Conservation (phyloP, 805 yeast genomes). For the Wickerhamomyces ciferrii region DNA sequence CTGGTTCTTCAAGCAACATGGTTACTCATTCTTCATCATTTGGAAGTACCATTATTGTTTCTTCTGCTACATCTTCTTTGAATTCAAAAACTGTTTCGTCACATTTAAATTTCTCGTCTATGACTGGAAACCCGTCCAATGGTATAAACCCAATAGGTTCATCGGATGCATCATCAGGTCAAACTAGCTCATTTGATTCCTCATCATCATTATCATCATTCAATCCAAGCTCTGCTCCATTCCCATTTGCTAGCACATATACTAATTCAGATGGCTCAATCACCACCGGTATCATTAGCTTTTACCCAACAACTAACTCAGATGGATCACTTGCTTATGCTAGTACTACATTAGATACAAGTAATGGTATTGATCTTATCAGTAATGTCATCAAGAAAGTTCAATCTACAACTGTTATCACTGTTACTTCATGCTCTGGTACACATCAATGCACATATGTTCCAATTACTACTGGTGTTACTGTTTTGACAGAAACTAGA, state of each 20-base stretch:
- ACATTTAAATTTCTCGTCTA: too few species aligned
- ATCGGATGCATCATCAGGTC: too few species aligned
- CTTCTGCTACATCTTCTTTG: too few species aligned
- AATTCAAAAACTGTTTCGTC: too few species aligned
- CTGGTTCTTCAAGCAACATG: too few species aligned
- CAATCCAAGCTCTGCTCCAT: background rate
- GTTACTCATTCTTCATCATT: too few species aligned
- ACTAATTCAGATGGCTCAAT: background rate
- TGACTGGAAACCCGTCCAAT: too few species aligned
- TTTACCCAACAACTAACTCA: background rate
- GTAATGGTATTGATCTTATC: background rate
- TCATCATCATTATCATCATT: background rate
- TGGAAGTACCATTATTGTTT: too few species aligned
- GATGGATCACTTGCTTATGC: background rate
- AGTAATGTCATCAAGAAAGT: background rate
- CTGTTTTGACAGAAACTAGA: background rate
- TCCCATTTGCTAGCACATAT: background rate
- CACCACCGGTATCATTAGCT: background rate
- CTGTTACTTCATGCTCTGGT: background rate
- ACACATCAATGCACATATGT: constrained; percentile 9
- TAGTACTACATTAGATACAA: background rate
- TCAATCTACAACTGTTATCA: background rate
- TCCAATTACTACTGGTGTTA: constrained; percentile 27
- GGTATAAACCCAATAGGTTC: too few species aligned
- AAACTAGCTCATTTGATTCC: too few species aligned